A percentile compares a stretch with the other conserved stretches of the same genome.
Evolutionary conservation across 2,329 filamentous ascomycete genomes (phyloP).

Genomic region (Aureobasidium sp.): DNA sequence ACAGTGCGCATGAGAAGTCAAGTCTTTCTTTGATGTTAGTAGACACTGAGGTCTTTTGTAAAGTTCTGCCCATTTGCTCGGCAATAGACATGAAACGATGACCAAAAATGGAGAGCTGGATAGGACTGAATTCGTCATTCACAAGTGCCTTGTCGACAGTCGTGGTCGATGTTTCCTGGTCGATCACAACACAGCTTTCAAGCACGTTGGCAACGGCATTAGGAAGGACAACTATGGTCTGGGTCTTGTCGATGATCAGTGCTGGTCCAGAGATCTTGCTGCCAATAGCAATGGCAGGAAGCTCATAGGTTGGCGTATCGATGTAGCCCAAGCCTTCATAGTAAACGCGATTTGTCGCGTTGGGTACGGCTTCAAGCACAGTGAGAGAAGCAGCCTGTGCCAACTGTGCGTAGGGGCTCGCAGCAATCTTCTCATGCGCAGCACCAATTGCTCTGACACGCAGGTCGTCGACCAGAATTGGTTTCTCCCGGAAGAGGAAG

Average conservation of each 20-base stretch:
- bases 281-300: slow-evolving; percentile 21
- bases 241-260: slow-evolving; percentile 36
- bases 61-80: slow-evolving; percentile 52
- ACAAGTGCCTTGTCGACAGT: slow-evolving; percentile 17
- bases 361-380: background rate
- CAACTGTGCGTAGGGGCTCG: slow-evolving; percentile 5
- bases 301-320: slow-evolving; percentile 23
- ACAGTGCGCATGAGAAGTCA: slow-evolving; percentile 40
- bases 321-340: slow-evolving; percentile 23
- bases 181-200: slow-evolving; percentile 34
- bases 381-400: background rate
- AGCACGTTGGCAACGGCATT: slow-evolving; percentile 32
- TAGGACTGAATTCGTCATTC: slow-evolving; percentile 39
- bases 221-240: slow-evolving; percentile 40
- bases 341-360: slow-evolving; percentile 19
- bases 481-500: slow-evolving; percentile 33
- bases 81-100: slow-evolving; percentile 55
- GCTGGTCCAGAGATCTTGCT: slow-evolving; percentile 26
- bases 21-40: slow-evolving; percentile 42
- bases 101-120: slow-evolving; percentile 49
- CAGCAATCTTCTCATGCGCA: slow-evolving; percentile 9
- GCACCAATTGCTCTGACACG: slow-evolving; percentile 34
- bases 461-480: slow-evolving; percentile 39
- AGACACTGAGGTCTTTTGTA: slow-evolving; percentile 50
- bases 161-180: slow-evolving; percentile 22